phyloP scores from a whole-genome alignment of 257 asterid species.

The Jaltomata sinuosa region DNA sequence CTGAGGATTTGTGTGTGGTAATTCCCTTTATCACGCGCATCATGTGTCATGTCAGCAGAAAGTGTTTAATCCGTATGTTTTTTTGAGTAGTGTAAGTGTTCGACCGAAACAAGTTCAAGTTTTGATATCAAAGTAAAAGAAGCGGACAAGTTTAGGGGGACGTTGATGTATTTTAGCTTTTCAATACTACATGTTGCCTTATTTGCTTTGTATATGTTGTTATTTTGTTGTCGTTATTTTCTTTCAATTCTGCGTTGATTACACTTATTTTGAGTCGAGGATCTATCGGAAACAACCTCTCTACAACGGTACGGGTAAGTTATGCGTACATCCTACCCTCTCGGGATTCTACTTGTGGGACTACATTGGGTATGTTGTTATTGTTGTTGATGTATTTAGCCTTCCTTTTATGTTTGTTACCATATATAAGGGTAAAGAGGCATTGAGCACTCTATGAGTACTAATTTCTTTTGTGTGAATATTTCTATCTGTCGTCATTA shows the following conservation, averaged over 20 bases:
- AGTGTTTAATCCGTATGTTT: neutral
- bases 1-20: neutral
- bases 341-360: neutral
- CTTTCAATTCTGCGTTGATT: neutral
- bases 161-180: neutral
- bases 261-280: neutral
- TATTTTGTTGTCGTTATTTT: neutral
- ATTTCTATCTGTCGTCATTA: no score
- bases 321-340: neutral
- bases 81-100: neutral
- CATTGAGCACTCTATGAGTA: no score
- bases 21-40: neutral
- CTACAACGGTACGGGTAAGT: neutral
- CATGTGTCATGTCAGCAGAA: neutral
- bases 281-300: neutral
- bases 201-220: neutral
- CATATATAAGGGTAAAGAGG: no score
- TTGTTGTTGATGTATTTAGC: no score
- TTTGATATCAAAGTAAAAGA: neutral
- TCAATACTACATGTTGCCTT: neutral
- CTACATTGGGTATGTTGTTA: neutral
- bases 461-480: no score
- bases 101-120: neutral
- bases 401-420: no score
- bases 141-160: neutral